phyloP scores from a whole-genome alignment of 208 protist species.

The Balamuthia mandrillaris region DNA sequence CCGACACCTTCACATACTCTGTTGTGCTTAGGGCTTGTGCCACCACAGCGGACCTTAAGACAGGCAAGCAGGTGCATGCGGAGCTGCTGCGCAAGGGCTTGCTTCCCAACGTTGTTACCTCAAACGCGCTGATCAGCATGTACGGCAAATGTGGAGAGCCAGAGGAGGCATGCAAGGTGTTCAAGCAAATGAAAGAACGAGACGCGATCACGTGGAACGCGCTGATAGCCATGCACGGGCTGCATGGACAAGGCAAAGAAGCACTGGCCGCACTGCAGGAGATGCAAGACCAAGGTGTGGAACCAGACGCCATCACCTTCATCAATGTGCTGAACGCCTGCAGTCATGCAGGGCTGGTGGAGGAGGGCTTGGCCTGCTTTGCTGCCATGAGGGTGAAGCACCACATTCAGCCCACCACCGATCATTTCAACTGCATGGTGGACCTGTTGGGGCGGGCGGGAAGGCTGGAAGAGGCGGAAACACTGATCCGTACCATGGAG shows the following conservation, averaged over 20 bases:
- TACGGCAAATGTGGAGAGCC: not conserved
- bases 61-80: too few species aligned
- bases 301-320: not conserved
- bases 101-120: too few species aligned
- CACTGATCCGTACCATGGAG: not conserved
- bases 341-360: conserved; percentile 36
- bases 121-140: not conserved
- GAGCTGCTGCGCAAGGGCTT: too few species aligned
- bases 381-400: not conserved
- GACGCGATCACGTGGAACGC: not conserved
- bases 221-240: not conserved
- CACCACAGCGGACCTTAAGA: too few species aligned
- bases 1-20: too few species aligned
- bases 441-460: conserved; percentile 23
- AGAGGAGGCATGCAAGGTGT: not conserved
- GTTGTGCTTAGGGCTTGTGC: too few species aligned
- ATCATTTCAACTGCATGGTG: conserved; percentile 16
- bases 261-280: conserved; percentile 20
- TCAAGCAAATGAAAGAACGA: not conserved
- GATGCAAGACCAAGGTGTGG: not conserved
- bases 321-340: conserved; percentile 26
- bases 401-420: not conserved
- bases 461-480: conserved; percentile 32
- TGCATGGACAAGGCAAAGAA: conserved; percentile 11
- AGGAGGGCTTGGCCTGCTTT: not conserved